Conservation (phyloP, 495 filamentous ascomycete genomes). For the Polyplosphaeria fusca region DNA sequence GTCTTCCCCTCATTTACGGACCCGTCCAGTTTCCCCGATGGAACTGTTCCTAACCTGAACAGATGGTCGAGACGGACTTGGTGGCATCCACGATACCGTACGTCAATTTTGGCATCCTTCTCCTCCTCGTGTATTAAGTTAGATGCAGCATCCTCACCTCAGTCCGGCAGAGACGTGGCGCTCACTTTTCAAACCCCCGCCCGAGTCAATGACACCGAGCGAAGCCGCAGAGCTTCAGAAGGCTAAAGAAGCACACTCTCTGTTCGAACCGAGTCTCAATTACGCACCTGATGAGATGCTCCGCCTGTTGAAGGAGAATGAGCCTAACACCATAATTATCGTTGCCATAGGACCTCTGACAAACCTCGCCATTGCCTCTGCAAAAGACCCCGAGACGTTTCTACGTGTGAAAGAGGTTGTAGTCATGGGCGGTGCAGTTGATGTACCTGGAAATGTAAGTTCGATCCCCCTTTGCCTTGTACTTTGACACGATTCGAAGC, state of each 20-base stretch:
- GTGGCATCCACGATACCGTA: conserved; percentile 81
- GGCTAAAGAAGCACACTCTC: conserved; percentile 35
- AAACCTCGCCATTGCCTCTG: conserved; percentile 83
- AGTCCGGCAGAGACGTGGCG: conserved; percentile 81
- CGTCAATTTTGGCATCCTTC: conserved; percentile 36
- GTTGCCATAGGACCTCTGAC: conserved; percentile 87
- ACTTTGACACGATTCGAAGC: conserved; percentile 1
- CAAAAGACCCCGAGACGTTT: conserved; percentile 80
- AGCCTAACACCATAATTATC: conserved; percentile 79
- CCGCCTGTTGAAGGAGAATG: conserved; percentile 69
- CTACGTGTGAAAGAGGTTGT: conserved; percentile 84
- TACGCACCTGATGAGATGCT: conserved; percentile 84
- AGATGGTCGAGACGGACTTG: conserved; percentile 91
- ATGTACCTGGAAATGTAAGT: conserved; percentile 70
- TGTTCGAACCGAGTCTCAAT: conserved; percentile 68
- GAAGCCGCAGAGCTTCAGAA: conserved; percentile 35
- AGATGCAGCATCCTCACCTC: conserved; percentile 74
- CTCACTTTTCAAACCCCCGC: conserved; percentile 65
- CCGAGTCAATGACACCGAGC: conserved; percentile 39
- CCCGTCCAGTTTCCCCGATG: too few relatives aligned
- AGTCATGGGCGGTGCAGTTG: conserved; percentile 93
- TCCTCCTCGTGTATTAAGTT: background rate
- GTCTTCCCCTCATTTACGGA: conserved; percentile 33
- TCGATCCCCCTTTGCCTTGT: background rate
- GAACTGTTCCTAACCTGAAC: too few relatives aligned